Evolutionary conservation across 176 grass and related monocot species (phyloP), one percentile per base, ranked within the genome.

Genomic region (Triticum urartu): DNA sequence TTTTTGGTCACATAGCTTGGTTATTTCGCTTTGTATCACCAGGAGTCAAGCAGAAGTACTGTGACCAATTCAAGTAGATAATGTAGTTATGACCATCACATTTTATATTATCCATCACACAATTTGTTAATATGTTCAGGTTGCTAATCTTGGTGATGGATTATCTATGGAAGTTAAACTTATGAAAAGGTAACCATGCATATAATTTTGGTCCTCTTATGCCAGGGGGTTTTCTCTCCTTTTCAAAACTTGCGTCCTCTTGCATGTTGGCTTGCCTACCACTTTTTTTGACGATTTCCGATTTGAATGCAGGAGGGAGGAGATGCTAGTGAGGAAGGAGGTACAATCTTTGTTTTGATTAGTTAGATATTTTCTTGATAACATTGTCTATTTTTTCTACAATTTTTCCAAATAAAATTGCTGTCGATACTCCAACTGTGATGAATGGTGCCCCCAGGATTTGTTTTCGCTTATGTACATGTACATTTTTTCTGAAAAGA

Each of bases 101-200:
- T 64, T 24, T 79, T 30, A 68, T 89, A 75, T 83, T 89, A 75
- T 86, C 68, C 7, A 86, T 30, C 62, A 54, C 22, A 42, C 34
- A 79, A 45, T 7, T 82, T 82, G 2, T 76, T 21, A 62, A 85
- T 80, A 79, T 79, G 11, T 87, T 36, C 59, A 98, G 97, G 92
- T 98, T 83, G 92, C 94, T 79, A 92, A 87, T 85, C 89, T 94
- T 69, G 94, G 97, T 64, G 89, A 98, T 95, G 94, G 97, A 50
- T 82, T 91, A 82, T 98, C 97, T 88, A 88, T 98, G 90, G 97
- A 98, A 79, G 94, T 91, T 79, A 95, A 95, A 59, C 85, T 95
- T 76, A 84, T 98, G 90, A 96, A 94, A 90, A 95, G 90, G 97
- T 95, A 94, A 86, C 61, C n/a, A 86, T 70, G 42, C 26, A n/a